A percentile compares a stretch with the other conserved stretches of the same genome.
Evolutionary conservation across 208 protist genomes (phyloP).

Genomic region (Trichomonas gallinae): DNA sequence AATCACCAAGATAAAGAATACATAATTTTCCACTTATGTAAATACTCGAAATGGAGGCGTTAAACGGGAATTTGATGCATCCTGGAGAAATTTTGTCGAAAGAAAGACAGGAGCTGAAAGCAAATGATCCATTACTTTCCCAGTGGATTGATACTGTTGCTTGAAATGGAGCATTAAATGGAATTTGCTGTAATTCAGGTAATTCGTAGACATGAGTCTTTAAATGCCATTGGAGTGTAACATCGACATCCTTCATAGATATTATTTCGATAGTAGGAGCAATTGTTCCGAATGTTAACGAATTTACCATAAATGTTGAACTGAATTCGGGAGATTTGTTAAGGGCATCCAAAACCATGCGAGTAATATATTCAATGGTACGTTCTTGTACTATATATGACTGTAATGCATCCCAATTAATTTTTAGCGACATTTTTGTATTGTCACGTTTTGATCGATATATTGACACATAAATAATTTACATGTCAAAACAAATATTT

Average conservation of each 20-base stretch:
- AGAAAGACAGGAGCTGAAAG: background rate
- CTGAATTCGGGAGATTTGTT: background rate
- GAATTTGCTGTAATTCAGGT: background rate
- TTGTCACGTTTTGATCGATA: background rate
- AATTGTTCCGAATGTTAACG: background rate
- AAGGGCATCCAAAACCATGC: background rate
- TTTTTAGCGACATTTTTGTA: background rate
- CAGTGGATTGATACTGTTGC: background rate
- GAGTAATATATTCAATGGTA: background rate
- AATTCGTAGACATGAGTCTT: background rate
- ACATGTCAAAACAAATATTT: no score
- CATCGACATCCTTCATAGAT: constrained; percentile 7
- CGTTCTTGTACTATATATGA: background rate
- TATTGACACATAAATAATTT: no score
- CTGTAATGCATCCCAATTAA: background rate
- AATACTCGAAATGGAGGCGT: background rate
- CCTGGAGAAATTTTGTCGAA: background rate
- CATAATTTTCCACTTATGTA: background rate
- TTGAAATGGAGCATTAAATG: constrained; percentile 2
- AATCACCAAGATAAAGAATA: background rate
- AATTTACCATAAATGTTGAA: background rate
- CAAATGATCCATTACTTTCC: background rate
- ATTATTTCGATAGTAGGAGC: background rate
- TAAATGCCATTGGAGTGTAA: background rate
- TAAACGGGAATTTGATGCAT: background rate